A percentile compares a stretch with the other conserved stretches of the same genome.
Evolutionary conservation across 2,329 filamentous ascomycete species (phyloP).

Genomic region (Penicillium capsulatum): DNA sequence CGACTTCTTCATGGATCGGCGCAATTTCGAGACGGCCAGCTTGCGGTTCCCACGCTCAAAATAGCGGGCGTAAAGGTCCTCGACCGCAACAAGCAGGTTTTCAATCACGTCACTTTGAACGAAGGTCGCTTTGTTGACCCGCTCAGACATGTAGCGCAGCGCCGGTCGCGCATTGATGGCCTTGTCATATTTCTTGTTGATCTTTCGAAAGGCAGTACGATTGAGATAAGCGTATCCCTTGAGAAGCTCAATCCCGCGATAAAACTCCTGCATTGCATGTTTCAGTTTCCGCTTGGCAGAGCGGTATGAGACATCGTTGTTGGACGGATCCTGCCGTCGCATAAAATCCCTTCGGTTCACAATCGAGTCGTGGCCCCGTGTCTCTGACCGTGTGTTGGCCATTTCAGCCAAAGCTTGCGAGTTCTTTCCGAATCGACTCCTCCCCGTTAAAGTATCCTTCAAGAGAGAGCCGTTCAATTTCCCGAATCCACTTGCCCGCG

Average conservation of each 20-base stretch:
- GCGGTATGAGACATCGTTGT: conserved; percentile 67
- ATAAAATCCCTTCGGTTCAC: conserved; percentile 48
- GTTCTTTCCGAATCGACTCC: conserved; percentile 52
- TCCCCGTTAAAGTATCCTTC: conserved; percentile 43
- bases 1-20: conserved; percentile 61
- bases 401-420: conserved; percentile 48
- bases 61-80: conserved; percentile 90
- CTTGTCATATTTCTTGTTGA: conserved; percentile 99
- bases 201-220: conserved; percentile 88
- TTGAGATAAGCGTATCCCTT: conserved; percentile 90
- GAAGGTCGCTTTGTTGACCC: conserved; percentile 86
- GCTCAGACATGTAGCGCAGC: conserved; percentile 81
- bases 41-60: conserved; percentile 94
- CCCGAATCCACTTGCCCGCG: conserved; percentile 23
- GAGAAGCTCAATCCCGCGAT: conserved; percentile 82
- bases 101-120: conserved; percentile 85
- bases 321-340: conserved; percentile 45
- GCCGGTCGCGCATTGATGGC: conserved; percentile 72
- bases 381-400: conserved; percentile 39
- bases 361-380: conserved; percentile 26
- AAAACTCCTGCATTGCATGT: conserved; percentile 85
- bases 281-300: conserved; percentile 90
- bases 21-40: conserved; percentile 79
- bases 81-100: conserved; percentile 70
- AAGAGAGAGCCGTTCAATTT: conserved; percentile 29